Conservation (phyloP, 2,329 filamentous ascomycete species). For the Exophiala dermatitidis region DNA sequence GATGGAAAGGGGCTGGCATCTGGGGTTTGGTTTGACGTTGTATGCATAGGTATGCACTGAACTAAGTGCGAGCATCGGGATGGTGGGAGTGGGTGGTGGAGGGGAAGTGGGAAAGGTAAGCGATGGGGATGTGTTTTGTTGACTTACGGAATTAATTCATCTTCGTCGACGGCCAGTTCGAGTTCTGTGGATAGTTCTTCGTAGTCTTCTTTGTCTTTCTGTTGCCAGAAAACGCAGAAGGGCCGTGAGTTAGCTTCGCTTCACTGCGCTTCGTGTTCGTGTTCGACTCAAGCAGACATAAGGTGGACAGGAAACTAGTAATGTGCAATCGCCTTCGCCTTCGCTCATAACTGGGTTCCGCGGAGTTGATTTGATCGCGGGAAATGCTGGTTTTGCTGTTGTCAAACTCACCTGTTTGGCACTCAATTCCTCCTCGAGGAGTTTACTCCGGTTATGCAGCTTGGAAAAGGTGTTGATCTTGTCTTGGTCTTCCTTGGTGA, state of each 20-base stretch:
- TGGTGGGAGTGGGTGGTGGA: background rate
- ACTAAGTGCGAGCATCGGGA: too few relatives aligned
- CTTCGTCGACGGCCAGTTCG: slow-evolving; percentile 77
- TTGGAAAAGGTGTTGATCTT: slow-evolving; percentile 98
- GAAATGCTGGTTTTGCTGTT: too few relatives aligned
- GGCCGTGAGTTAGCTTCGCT: too few relatives aligned
- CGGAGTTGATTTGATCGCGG: too few relatives aligned
- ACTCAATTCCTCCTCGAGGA: slow-evolving; percentile 72
- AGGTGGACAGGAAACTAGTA: too few relatives aligned
- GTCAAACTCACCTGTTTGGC: slow-evolving; percentile 59
- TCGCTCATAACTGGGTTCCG: too few relatives aligned
- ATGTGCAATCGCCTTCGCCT: background rate
- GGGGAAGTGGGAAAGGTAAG: background rate
- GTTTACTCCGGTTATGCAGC: slow-evolving; percentile 76
- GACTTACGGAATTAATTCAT: slow-evolving; percentile 81
- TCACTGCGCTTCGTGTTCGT: too few relatives aligned
- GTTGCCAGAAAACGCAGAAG: background rate
- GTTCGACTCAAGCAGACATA: background rate
- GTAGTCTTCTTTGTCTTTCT: slow-evolving; percentile 98
- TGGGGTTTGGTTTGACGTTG: too few relatives aligned
- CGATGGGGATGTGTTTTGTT: background rate
- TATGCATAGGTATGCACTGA: background rate
- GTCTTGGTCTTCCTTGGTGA: slow-evolving; percentile 93
- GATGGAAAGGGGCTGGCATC: background rate
- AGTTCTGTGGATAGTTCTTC: slow-evolving; percentile 87